Evolutionary conservation across 257 asterid species (phyloP).

Genomic region (Anisodus tanguticus): DNA sequence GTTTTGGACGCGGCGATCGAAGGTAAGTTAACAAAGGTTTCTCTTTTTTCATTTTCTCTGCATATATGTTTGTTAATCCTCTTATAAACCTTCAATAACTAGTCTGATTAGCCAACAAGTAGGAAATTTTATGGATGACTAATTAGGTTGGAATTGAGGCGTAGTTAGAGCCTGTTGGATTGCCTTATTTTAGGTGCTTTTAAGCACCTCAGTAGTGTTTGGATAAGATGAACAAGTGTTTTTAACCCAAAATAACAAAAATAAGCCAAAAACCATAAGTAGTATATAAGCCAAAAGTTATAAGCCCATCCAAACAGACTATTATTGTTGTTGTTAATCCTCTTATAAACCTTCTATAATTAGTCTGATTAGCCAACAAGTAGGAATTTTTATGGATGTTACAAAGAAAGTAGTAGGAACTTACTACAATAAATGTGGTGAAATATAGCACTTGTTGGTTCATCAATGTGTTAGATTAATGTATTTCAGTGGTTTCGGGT

Average conservation of each 20-base stretch:
- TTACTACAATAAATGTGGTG: not conserved
- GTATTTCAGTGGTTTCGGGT: constrained; percentile 61
- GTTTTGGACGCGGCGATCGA: constrained; percentile 78
- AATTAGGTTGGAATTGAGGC: not conserved
- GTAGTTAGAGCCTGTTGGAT: not conserved
- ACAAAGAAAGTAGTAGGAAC: not conserved
- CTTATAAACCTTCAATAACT: not conserved
- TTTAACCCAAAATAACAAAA: not conserved
- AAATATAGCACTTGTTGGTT: not conserved
- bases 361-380: not conserved
- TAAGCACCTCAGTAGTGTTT: too few relatives aligned
- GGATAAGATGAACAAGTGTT: too few relatives aligned
- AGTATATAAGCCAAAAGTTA: too few relatives aligned
- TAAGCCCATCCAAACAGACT: too few relatives aligned
- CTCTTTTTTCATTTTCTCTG: not conserved
- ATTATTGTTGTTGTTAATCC: not conserved
- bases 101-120: constrained; percentile 10
- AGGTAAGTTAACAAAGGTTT: constrained; percentile 51
- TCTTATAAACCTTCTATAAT: not conserved
- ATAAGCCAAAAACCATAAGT: too few relatives aligned
- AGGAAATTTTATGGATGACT: not conserved
- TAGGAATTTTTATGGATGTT: not conserved
- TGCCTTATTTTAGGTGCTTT: too few relatives aligned
- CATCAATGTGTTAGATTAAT: too few relatives aligned
- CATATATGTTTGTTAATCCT: not conserved